A percentile compares a stretch with the other conserved stretches of the same genome.
Conservation (phyloP, 2,329 filamentous ascomycete genomes). For the Thielaviopsis populi region DNA sequence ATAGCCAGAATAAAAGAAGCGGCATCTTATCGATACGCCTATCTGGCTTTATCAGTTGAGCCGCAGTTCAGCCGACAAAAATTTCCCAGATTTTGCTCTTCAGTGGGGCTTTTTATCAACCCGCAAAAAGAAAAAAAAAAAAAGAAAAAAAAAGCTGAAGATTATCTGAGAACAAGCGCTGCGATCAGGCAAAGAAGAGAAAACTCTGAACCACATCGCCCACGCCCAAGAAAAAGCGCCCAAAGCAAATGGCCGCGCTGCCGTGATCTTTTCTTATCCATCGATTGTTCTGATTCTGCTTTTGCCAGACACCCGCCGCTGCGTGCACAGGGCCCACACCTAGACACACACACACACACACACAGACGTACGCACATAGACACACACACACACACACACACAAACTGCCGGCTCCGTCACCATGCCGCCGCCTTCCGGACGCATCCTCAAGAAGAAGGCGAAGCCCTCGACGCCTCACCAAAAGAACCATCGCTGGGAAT, state of each 20-base stretch:
- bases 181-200: neutral
- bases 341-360: neutral
- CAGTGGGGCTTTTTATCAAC: constrained; percentile 10
- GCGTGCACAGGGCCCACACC: neutral
- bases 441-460: constrained; percentile 54
- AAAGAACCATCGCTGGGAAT: constrained; percentile 79
- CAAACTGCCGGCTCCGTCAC: neutral
- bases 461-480: constrained; percentile 59
- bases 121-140: neutral
- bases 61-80: constrained; percentile 16
- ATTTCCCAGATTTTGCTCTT: constrained; percentile 14
- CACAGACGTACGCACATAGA: neutral
- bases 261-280: neutral
- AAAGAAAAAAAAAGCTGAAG: neutral
- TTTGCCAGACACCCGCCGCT: neutral
- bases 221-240: neutral
- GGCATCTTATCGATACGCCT: constrained; percentile 11
- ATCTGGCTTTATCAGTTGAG: constrained; percentile 17
- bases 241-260: neutral
- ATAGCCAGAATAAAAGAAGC: too few relatives aligned
- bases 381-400: neutral
- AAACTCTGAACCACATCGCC: constrained; percentile 1
- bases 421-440: constrained; percentile 48
- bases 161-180: neutral
- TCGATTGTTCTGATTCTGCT: neutral